Conservation (phyloP, 306 rosid genomes). For the Rosa persica region DNA sequence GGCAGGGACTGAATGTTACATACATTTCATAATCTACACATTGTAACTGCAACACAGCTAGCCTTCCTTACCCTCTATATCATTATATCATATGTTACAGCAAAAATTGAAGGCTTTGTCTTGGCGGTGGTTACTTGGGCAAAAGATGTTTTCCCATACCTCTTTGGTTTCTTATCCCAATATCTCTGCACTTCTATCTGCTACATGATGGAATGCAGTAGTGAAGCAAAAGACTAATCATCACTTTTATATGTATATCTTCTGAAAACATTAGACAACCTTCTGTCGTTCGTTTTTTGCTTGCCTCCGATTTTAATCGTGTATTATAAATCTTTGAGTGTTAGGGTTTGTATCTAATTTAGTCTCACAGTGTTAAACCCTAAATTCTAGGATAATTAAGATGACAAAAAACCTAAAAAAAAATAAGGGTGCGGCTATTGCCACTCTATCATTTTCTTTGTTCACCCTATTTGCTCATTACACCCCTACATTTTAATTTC, state of each 20-base stretch:
- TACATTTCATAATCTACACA: conserved; percentile 20
- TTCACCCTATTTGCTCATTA: too few species aligned
- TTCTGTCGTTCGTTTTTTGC: background rate
- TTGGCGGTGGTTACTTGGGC: conserved; percentile 69
- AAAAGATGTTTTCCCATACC: conserved; percentile 51
- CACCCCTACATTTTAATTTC: too few species aligned
- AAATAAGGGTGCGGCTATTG: too few species aligned
- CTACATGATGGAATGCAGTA: conserved; percentile 14
- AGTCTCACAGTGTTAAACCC: background rate
- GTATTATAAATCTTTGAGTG: background rate
- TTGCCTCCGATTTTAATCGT: background rate
- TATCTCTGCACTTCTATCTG: conserved; percentile 9
- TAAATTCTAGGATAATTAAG: background rate
- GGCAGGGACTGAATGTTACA: conserved; percentile 24
- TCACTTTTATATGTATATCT: conserved; percentile 10
- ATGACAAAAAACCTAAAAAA: background rate
- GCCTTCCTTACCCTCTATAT: conserved; percentile 12
- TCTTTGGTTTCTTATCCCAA: conserved; percentile 37
- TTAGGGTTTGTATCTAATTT: background rate
- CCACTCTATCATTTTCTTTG: too few species aligned
- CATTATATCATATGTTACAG: conserved; percentile 9
- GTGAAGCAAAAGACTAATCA: conserved; percentile 14
- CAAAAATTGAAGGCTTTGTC: conserved; percentile 47
- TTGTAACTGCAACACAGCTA: conserved; percentile 30
- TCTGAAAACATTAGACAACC: background rate